These are phyloP conservation scores for Pyropia haitanensis DNA, from an alignment of 23 red algal genomes.

Conservation along the genomic window DNA sequence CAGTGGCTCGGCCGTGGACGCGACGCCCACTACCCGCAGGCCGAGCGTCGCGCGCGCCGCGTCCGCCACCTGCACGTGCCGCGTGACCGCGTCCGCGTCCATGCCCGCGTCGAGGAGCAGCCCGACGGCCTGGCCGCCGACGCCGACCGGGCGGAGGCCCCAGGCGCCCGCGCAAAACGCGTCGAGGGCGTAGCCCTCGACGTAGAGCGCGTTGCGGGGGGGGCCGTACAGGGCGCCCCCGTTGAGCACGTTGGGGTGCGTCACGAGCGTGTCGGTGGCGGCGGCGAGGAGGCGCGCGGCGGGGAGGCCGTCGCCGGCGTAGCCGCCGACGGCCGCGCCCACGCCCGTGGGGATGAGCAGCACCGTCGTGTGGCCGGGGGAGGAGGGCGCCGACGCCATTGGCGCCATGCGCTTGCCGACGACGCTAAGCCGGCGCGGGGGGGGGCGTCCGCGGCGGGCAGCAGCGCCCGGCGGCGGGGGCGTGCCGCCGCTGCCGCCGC, in stretches of 20 bases:
- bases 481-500: too few species aligned
- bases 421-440: too few species aligned
- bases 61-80: slow-evolving; percentile 82
- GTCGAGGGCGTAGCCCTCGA: slow-evolving; percentile 92
- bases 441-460: too few species aligned
- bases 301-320: slow-evolving; percentile 84
- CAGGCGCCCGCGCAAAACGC: slow-evolving; percentile 53
- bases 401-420: neutral
- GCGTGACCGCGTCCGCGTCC: slow-evolving; percentile 25
- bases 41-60: slow-evolving; percentile 84
- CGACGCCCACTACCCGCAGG: slow-evolving; percentile 34
- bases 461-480: too few species aligned
- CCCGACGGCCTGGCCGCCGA: slow-evolving; percentile 51
- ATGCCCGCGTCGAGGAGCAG: slow-evolving; percentile 74
- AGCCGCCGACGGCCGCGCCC: slow-evolving; percentile 82
- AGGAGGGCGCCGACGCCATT: neutral
- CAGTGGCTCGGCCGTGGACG: slow-evolving; percentile 38
- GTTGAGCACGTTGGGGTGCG: slow-evolving; percentile 96
- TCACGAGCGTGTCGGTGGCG: slow-evolving; percentile 67
- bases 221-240: slow-evolving; percentile 93
- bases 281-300: slow-evolving; percentile 57
- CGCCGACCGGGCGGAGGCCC: slow-evolving; percentile 30
- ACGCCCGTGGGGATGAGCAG: slow-evolving; percentile 82
- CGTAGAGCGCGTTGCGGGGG: slow-evolving; percentile 78
- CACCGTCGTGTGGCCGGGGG: slow-evolving; percentile 35